Base-by-base conservation (phyloP, 495 filamentous ascomycete species). In the Penicillium bovifimosum region DNA sequence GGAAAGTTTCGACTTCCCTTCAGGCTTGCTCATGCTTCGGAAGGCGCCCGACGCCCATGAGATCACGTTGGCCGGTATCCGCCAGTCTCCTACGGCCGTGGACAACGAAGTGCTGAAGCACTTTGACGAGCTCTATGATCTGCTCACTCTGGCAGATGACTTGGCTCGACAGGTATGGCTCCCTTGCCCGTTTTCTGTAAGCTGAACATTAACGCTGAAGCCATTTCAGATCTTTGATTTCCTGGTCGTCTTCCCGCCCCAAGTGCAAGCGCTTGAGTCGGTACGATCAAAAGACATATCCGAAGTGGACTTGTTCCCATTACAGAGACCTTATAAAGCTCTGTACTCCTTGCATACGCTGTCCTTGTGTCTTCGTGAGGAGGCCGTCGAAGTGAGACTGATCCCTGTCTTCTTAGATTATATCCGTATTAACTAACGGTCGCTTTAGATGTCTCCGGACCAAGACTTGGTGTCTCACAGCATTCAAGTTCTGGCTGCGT, bases 81-180 rank as follows among this genome's bases (percentile, higher is more conserved):
- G 60, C 5, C 69, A 65, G 24, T 68, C 66, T 26, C 51, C 79
- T 20, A 75, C 71, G 26, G 69, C 73, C 10, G 75, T 91, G 7
- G 87, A 95, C 55, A 72, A 76, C 11, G 88, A 91, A 54, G 83
- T 97, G 17, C 68, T 95, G 49, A 81, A 85, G 50, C 88, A 95
- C 67, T 95, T 96, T 63, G 81, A 90, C 47, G 83, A 91, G 49
- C 69, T 98, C 8, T 96, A 92, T 75, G 79, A 82, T 14, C 84
- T 92, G 58, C 78, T 98, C 33, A 80, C 81, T 45, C 81, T 93
- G 64, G 79, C 88, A 36, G 87, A 90, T 52, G 77, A 76, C 36
- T 69, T 93, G 13, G 83, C 86, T n/a, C 73, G 77, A 58, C 81
- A 85, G 67, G 82, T 88, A 72, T 54, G 66, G 27, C 41, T 28